Base-by-base conservation (phyloP, 1,139 yeast species). In the Pneumocystis jirovecii region DNA sequence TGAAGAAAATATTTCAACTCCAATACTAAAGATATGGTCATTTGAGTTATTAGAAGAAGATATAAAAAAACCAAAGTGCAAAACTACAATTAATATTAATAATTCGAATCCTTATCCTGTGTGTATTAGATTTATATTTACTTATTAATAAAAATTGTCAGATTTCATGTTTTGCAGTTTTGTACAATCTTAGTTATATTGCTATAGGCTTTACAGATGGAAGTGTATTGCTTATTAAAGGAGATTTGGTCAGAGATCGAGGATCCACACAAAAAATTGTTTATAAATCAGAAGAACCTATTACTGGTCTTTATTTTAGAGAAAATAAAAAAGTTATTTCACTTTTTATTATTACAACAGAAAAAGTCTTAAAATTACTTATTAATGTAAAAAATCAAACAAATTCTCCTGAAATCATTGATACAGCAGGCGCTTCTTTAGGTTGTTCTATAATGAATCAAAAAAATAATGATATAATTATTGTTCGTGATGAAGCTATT, bases 201-300 rank as follows among this genome's bases (percentile, higher is more conserved):
- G 95, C 88, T 0, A 77, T 90, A 50, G 97, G 98, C 0, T 90
- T 85, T 73, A 86, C 95, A 29, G 88, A 90, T 74, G 99, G 99
- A 7, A 81, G 85, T 37, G 93, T 91, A 1, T 78, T 91, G 6
- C 77, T 91, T 3, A 83, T 91, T 0, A 76, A 97, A 68, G 99
- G 98, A 6, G 98, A 93, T 74, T 76, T 95, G 61, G 72, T 88
- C 1, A 83, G 93, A 70, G 99, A 95, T 72, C 77, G 96, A 67
- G 98, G 98, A 0, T 84, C 96, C 3, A 83, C 93, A 69, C 97
- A 91, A 72, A 78, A 97, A 45, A 75, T 86, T 0, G 84, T 91
- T 0, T 89, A 84, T 72, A 88, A 86, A 69, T 81, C 85, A 21
- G 76, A 77, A 37, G 95, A 89, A 64, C 96, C 97, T 0, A 81